Evolutionary conservation across 176 grass and related monocot species (phyloP).

Genomic region (Avena eriantha): DNA sequence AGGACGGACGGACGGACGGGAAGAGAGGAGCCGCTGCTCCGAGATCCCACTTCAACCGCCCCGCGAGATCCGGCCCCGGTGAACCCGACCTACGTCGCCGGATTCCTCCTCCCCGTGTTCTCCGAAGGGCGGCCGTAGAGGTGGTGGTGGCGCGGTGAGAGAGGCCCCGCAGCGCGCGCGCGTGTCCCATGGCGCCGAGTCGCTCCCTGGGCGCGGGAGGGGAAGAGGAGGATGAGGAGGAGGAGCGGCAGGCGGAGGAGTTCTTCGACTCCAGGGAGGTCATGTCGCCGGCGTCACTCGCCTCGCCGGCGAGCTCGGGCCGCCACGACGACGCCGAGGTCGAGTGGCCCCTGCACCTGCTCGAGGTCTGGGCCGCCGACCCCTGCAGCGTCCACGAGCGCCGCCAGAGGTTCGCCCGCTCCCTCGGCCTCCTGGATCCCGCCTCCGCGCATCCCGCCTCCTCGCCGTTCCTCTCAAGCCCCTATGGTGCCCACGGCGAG

Average conservation of each 20-base stretch:
- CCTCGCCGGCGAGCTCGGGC: constrained; percentile 49
- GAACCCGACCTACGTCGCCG: neutral
- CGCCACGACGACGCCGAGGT: constrained; percentile 13
- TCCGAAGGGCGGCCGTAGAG: too few species aligned
- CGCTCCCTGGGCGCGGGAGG: constrained; percentile 33
- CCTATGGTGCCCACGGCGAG: neutral
- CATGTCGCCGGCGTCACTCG: constrained; percentile 58
- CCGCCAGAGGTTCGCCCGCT: constrained; percentile 58
- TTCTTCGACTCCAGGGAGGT: constrained; percentile 90
- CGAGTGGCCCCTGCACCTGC: constrained; percentile 29
- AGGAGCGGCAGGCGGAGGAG: constrained; percentile 42
- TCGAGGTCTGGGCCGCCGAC: constrained; percentile 65
- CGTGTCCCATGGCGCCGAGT: constrained; percentile 36
- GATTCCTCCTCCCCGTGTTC: too few species aligned
- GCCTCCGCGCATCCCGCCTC: neutral
- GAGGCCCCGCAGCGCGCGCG: neutral
- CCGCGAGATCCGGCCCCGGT: constrained; percentile 46
- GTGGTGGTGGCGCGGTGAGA: constrained; percentile 14
- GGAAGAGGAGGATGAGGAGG: neutral
- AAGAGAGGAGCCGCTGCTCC: neutral
- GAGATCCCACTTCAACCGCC: constrained; percentile 30
- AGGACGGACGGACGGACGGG: neutral
- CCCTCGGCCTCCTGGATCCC: constrained; percentile 59
- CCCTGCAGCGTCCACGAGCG: constrained; percentile 64
- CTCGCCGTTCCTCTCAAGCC: too few species aligned